Base-by-base conservation (phyloP, 805 yeast species). In the Wickerhamomyces bovis region DNA sequence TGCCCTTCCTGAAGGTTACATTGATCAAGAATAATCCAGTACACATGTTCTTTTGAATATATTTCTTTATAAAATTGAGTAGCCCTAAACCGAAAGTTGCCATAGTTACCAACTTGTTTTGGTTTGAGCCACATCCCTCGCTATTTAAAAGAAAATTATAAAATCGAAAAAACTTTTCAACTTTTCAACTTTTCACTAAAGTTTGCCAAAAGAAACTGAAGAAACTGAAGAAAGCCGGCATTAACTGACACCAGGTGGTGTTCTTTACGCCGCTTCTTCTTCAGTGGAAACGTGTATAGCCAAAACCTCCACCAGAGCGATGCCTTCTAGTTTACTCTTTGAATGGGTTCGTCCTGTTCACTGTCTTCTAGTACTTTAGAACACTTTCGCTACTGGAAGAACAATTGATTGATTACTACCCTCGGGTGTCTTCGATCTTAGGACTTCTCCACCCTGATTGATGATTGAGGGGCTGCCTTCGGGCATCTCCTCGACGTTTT, bases 1-100 rank as follows among this genome's bases (percentile, higher is more conserved):
- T 20, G 72, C 75, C 48, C 60, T 73, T 33, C 76, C 76, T 15
- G 64, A 66, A 42, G 56, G 50, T 1, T 56, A 54, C 38, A 52
- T 43, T 30, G 18, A n/a, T 13, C 19, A 41, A 23, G 13, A 18
- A 16, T 18, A 21, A 23, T 12, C 15, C n/a, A n/a, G n/a, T n/a
- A n/a, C n/a, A n/a, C n/a, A n/a, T n/a, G n/a, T n/a, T n/a, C n/a
- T n/a, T n/a, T n/a, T n/a, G n/a, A n/a, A n/a, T n/a, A n/a, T n/a
- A 25, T 9, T 25, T 25, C 28, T 25, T 25, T 25, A 9, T 23
- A 23, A 23, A 23, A n/a, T n/a, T 23, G 6, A 9, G n/a, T 28
- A 28, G 31, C 31, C 31, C 31, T 28, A 28, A 28, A 28, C 6
- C 4, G n/a, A 28, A 4, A 12, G 31, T 28, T 13, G 4, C 31